Evolutionary conservation across 78 protist species (phyloP).

Genomic region (Acrasis kona): DNA sequence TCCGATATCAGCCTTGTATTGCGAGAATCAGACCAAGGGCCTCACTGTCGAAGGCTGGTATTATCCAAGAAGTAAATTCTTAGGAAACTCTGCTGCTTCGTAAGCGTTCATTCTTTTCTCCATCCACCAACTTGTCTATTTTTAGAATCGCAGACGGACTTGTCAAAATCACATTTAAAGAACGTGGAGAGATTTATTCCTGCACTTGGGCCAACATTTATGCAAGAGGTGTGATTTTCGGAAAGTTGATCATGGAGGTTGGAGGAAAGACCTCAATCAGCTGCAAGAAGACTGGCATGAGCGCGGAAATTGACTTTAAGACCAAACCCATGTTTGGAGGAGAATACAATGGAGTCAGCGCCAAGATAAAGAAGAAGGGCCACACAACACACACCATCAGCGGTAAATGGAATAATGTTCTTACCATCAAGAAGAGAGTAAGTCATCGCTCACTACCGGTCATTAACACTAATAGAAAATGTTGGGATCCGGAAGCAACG

Average conservation of each 20-base stretch:
- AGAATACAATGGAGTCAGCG: slow-evolving; percentile 43
- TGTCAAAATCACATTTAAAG: slow-evolving; percentile 17
- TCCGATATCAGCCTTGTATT: slow-evolving; percentile 72
- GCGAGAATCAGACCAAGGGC: slow-evolving; percentile 55
- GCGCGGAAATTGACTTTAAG: slow-evolving; percentile 52
- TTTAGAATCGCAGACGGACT: slow-evolving; percentile 50
- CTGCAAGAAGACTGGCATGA: slow-evolving; percentile 46
- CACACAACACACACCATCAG: slow-evolving; percentile 11
- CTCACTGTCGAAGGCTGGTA: slow-evolving; percentile 42
- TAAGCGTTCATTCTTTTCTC: too few relatives aligned
- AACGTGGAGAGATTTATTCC: slow-evolving; percentile 43
- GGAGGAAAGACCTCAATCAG: slow-evolving; percentile 33
- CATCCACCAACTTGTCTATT: too few relatives aligned
- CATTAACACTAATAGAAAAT: not conserved
- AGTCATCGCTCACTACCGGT: too few relatives aligned
- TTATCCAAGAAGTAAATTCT: slow-evolving; percentile 49
- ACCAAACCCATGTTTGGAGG: slow-evolving; percentile 66
- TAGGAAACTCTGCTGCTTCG: slow-evolving; percentile 61
- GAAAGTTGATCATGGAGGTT: slow-evolving; percentile 29
- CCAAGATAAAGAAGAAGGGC: slow-evolving; percentile 2
- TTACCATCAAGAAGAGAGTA: not conserved
- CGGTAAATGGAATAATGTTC: slow-evolving; percentile 42
- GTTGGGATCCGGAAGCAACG: not conserved
- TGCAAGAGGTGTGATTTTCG: slow-evolving; percentile 56
- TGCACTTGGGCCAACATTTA: slow-evolving; percentile 54